Conservation (phyloP, 2,329 filamentous ascomycete species). For the Fusarium sp. region DNA sequence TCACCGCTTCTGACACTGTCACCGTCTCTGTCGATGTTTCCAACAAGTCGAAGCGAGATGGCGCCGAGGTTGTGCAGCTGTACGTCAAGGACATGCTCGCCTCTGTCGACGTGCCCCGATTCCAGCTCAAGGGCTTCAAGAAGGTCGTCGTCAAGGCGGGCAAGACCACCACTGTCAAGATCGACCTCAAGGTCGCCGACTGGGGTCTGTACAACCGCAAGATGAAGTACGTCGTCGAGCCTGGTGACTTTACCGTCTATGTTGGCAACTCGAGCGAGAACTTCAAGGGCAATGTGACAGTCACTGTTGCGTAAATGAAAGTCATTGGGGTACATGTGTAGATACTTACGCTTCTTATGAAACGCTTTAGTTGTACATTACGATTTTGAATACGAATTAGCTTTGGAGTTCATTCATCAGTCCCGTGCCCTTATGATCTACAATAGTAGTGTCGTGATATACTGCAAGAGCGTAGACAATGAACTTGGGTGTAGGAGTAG, state of each 20-base stretch:
- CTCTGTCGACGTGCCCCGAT: constrained; percentile 70
- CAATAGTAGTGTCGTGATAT: no score
- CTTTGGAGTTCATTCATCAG: neutral
- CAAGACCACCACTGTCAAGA: constrained; percentile 59
- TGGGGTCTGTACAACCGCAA: constrained; percentile 65
- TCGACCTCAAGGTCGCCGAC: constrained; percentile 63
- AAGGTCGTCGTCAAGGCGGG: constrained; percentile 69
- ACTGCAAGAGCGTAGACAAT: no score
- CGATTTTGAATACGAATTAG: neutral
- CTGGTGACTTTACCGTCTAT: constrained; percentile 69
- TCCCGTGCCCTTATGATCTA: neutral
- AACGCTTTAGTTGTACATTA: neutral
- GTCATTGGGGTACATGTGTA: neutral
- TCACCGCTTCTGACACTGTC: constrained; percentile 59
- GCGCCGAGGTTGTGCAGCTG: constrained; percentile 72
- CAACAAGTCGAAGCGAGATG: constrained; percentile 65
- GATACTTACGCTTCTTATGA: neutral
- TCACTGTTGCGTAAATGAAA: constrained; percentile 54
- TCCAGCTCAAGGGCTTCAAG: constrained; percentile 70
- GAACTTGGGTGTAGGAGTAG: no score
- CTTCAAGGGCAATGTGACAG: constrained; percentile 62
- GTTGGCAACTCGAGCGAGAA: constrained; percentile 68
- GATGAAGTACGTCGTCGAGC: constrained; percentile 78
- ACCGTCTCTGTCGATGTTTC: constrained; percentile 68
- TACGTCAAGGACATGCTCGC: constrained; percentile 70